Evolutionary conservation across 192 early-diverging fungal genomes (phyloP), one percentile per base, ranked within the genome.

Genomic region (Backusella circina): DNA sequence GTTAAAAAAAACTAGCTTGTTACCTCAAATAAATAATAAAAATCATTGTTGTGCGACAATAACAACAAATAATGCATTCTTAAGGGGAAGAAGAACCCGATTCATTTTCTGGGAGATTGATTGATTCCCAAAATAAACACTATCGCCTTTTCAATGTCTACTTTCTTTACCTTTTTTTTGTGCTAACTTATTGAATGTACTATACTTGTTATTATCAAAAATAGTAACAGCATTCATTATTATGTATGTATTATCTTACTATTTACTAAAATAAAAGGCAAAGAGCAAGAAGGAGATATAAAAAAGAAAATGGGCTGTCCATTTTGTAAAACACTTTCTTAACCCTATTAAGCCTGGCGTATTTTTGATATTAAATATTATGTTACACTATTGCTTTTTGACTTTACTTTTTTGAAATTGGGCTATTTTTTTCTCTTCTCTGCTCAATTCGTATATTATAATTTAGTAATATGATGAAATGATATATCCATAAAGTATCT

Each of bases 21-120:
- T 61, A 61, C 54, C 9, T 61, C 54, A 61, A 61, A 61, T 61
- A 61, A 61, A 61, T 61, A 61, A 61, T 61, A 61, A 26, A 54
- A 23, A 8, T 54, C 21, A 54, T 54, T 9, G 13, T 61, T 28
- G 54, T 61, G 28, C 54, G 12, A 61, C 54, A 61, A 57, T 57
- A 57, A 57, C 12, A 41, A 44, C 54, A 61, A 61, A 61, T 61
- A 61, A 61, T 61, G 54, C 54, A 61, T n/a, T 57, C 16, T 12
- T 41, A 41, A 15, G 39, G 39, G 39, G 51, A 10, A 26, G 23
- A 23, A 23, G 51, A 57, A 57, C 51, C 51, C 51, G 51, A 57
- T 57, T 57, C 51, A 57, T 26, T 26, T 26, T 57, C 23, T 57
- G 21, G 51, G 51, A 8, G 51, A 57, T 10, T 51, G 18, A 51